Conservation (phyloP, 1,284 basidiomycete species). For the Xerocomus nothofagi region DNA sequence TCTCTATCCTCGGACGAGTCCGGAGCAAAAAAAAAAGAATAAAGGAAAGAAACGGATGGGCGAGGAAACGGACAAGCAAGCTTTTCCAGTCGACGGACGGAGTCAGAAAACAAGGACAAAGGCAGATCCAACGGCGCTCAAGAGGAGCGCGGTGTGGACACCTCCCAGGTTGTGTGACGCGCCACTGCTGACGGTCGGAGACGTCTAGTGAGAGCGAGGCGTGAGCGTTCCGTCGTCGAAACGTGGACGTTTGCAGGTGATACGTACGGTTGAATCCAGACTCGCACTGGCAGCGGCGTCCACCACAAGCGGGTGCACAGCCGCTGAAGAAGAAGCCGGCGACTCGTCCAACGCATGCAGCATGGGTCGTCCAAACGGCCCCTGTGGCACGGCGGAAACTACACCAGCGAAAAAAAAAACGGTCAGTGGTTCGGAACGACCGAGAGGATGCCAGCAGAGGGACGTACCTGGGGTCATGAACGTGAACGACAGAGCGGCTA, state of each 20-base stretch:
- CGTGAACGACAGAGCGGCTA: conserved; percentile 6
- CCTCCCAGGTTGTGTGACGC: conserved; percentile 6
- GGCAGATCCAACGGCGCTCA: conserved; percentile 5
- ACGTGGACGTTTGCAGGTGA: neutral
- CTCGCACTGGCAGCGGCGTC: too few relatives aligned
- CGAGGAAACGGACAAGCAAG: too few relatives aligned
- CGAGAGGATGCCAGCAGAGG: neutral
- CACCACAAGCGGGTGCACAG: neutral
- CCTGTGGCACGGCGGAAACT: conserved; percentile 24
- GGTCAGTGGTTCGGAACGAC: neutral
- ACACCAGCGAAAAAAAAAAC: too few relatives aligned
- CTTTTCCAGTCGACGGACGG: too few relatives aligned
- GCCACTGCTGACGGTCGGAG: conserved; percentile 10
- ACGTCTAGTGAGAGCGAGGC: neutral
- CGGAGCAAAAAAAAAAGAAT: too few relatives aligned
- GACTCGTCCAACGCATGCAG: conserved; percentile 14
- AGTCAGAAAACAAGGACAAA: too few relatives aligned
- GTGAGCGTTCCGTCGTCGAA: neutral
- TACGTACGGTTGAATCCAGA: conserved; percentile 3
- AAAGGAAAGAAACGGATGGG: neutral
- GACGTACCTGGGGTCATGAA: conserved; percentile 11
- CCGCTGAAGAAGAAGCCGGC: neutral
- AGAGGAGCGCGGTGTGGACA: conserved; percentile 5
- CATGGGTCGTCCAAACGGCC: conserved; percentile 15
- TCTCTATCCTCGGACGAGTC: too few relatives aligned